phyloP scores from a whole-genome alignment of 352 stramenopile species.

The Phytophthora chlamydospora region DNA sequence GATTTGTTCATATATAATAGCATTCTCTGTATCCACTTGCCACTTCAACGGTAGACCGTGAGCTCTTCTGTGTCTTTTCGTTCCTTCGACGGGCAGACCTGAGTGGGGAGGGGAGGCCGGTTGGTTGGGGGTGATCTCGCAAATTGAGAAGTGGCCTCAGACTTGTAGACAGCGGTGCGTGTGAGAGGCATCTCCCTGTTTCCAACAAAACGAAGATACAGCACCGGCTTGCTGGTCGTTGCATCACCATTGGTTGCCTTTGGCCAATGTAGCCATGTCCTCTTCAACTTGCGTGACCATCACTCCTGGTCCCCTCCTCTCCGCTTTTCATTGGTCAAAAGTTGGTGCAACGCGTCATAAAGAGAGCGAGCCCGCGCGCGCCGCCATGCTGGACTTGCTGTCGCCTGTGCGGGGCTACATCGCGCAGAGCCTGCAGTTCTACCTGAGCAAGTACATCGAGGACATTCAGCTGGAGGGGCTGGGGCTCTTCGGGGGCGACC shows the following conservation, averaged over 20 bases:
- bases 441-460: slow-evolving; percentile 91
- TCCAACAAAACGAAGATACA: too few relatives aligned
- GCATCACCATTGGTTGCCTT: too few relatives aligned
- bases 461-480: slow-evolving; percentile 88
- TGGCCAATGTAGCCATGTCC: slow-evolving; percentile 15
- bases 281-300: slow-evolving; percentile 16
- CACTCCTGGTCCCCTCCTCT: too few relatives aligned
- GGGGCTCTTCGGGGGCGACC: slow-evolving; percentile 82
- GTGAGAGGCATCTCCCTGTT: too few relatives aligned
- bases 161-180: too few relatives aligned
- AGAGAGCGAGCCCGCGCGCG: neutral
- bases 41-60: too few relatives aligned
- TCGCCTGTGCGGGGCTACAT: slow-evolving; percentile 88
- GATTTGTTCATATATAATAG: slow-evolving; percentile 11
- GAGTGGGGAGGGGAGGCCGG: too few relatives aligned
- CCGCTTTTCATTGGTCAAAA: slow-evolving; percentile 13
- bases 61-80: too few relatives aligned
- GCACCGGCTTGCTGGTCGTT: too few relatives aligned
- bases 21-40: slow-evolving; percentile 12
- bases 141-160: too few relatives aligned
- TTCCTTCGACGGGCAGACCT: too few relatives aligned
- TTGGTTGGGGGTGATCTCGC: too few relatives aligned
- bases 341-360: slow-evolving; percentile 15
- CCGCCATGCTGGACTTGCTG: slow-evolving; percentile 82
- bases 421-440: slow-evolving; percentile 88